These are phyloP conservation scores for Tylopilus orsonianus DNA, from an alignment of 1,284 basidiomycete genomes.

Conservation along the genomic window DNA sequence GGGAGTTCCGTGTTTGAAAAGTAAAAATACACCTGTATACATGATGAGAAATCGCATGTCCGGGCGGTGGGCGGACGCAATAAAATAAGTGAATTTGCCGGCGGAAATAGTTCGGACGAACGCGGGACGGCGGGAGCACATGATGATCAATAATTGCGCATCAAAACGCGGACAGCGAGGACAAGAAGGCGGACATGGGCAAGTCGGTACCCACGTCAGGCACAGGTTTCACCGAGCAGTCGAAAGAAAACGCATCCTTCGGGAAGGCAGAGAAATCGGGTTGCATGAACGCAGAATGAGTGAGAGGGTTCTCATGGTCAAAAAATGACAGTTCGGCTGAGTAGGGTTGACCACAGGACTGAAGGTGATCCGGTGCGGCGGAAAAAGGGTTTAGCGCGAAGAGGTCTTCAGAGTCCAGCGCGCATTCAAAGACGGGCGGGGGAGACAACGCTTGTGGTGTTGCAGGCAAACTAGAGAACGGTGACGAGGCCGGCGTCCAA, in stretches of 20 bases:
- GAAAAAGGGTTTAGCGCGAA: slow-evolving; percentile 49
- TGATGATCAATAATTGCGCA: background rate
- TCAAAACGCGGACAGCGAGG: slow-evolving; percentile 33
- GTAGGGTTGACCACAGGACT: slow-evolving; percentile 22
- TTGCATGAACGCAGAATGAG: slow-evolving; percentile 16
- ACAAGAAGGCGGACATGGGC: slow-evolving; percentile 35
- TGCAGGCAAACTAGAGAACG: slow-evolving; percentile 30
- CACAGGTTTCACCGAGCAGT: slow-evolving; percentile 24
- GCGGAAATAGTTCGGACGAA: slow-evolving; percentile 6
- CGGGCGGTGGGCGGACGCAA: slow-evolving; percentile 8
- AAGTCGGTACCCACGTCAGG: slow-evolving; percentile 27
- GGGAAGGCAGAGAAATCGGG: slow-evolving; percentile 24
- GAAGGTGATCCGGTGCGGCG: slow-evolving; percentile 36
- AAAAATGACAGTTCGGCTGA: slow-evolving; percentile 23
- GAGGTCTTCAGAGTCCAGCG: slow-evolving; percentile 25
- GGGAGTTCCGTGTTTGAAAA: slow-evolving; percentile 16
- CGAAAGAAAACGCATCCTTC: slow-evolving; percentile 27
- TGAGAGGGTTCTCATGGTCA: slow-evolving; percentile 15
- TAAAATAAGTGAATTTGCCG: slow-evolving; percentile 4
- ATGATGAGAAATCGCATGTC: slow-evolving; percentile 12
- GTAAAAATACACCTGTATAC: slow-evolving; percentile 33
- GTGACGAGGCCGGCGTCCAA: slow-evolving; percentile 34
- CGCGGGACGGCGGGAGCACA: slow-evolving; percentile 6
- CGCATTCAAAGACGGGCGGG: slow-evolving; percentile 24
- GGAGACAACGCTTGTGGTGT: slow-evolving; percentile 31